Base-by-base conservation (phyloP, 305 asterid species). In the Euphrasia arctica region DNA sequence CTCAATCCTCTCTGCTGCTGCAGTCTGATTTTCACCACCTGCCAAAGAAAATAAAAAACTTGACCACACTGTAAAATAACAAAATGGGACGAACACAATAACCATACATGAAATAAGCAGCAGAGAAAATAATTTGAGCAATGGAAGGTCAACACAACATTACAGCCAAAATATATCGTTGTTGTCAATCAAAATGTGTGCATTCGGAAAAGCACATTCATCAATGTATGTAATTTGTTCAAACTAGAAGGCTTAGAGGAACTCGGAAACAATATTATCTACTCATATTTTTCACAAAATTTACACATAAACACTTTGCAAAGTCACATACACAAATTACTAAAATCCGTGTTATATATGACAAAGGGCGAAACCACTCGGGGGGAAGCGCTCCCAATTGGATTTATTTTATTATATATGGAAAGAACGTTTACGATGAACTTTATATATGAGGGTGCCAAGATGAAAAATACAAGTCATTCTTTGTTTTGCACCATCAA, bases 1-100 rank as follows among this genome's bases (percentile, higher is more conserved):
- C 95, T 90, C 71, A 92, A 80, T 54, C 98, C 98, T 81, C 76
- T 85, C 71, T 92, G 98, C 74, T 92, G 98, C 81, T 92, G 98
- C 62, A 92, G 77, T 72, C 95, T 83, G 76, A 92, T 92, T 80
- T 92, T 92, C 70, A 92, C 98, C 64, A 92, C 98, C 98, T 92
- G 59, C 31, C 42, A 36, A 7, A 36, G 2, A 39, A 6, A 39
- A 39, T n/a, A 7, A 39, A 39, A 8, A 39, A 13, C 11, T 29
- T 1, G 5, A 72, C n/a, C n/a, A n/a, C n/a, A n/a, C n/a, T n/a
- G n/a, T n/a, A n/a, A n/a, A n/a, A n/a, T n/a, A n/a, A n/a, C n/a
- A n/a, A n/a, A n/a, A n/a, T n/a, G n/a, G n/a, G n/a, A n/a, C n/a
- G n/a, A n/a, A n/a, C n/a, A n/a, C 14, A 60, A 54, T 9, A 73